phyloP scores from a whole-genome alignment of 305 asterid species.

The Fraxinus latifolia region DNA sequence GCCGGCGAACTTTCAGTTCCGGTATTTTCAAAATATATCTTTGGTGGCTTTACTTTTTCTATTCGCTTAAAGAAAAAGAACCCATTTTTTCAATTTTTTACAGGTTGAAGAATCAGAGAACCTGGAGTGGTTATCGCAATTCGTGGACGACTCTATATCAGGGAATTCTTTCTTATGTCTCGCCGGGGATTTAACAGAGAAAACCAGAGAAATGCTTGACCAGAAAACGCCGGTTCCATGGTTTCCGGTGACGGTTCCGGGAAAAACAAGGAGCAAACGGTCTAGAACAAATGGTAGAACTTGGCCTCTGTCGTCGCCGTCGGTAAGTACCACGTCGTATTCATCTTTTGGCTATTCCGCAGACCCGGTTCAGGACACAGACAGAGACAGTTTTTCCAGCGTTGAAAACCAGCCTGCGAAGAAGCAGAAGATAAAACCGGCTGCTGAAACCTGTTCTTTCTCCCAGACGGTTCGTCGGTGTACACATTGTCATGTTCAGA shows the following conservation, averaged over 20 bases:
- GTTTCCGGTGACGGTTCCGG: slow-evolving; percentile 46
- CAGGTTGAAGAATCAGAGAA: slow-evolving; percentile 87
- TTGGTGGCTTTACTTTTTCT: not conserved
- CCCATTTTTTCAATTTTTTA: not conserved
- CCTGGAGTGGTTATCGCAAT: slow-evolving; percentile 89
- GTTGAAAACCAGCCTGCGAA: slow-evolving; percentile 58
- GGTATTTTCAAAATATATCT: slow-evolving; percentile 35
- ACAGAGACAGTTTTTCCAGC: slow-evolving; percentile 46
- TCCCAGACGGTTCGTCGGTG: slow-evolving; percentile 56
- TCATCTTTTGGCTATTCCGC: slow-evolving; percentile 58
- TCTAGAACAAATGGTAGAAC: slow-evolving; percentile 2
- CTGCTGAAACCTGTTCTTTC: slow-evolving; percentile 39
- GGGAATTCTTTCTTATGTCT: slow-evolving; percentile 55
- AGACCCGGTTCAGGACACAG: slow-evolving; percentile 45
- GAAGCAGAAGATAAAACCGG: slow-evolving; percentile 54
- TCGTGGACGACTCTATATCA: slow-evolving; percentile 74
- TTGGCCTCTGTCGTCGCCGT: slow-evolving; percentile 52
- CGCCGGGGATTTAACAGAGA: slow-evolving; percentile 34
- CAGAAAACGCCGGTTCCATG: slow-evolving; percentile 29
- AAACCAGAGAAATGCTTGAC: slow-evolving; percentile 32
- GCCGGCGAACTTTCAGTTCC: slow-evolving; percentile 62
- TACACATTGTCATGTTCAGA: slow-evolving; percentile 86
- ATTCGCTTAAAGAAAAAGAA: not conserved
- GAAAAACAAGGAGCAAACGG: slow-evolving; percentile 43
- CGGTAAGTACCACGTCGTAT: slow-evolving; percentile 45